A percentile compares a stretch with the other conserved stretches of the same genome.
These are phyloP conservation scores for Aquilaria yunnanensis DNA, from an alignment of 345 rosid species.

Conservation along the genomic window DNA sequence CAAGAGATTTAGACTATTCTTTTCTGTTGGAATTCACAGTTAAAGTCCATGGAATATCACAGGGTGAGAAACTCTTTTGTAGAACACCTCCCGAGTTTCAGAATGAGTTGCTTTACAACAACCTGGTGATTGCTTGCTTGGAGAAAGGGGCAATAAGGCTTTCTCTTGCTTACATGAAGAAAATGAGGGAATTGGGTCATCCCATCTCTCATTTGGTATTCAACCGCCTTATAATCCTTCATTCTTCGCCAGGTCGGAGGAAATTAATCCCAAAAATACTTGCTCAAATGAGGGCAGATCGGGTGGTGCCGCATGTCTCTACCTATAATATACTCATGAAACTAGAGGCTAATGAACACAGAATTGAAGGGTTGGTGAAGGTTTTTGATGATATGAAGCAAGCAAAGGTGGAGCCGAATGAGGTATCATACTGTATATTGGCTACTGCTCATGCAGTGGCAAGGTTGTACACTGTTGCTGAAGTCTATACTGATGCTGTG, in stretches of 20 bases:
- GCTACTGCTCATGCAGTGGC: slow-evolving; percentile 88
- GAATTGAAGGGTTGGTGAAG: slow-evolving; percentile 56
- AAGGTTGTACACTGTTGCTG: slow-evolving; percentile 68
- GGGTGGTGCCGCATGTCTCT: slow-evolving; percentile 72
- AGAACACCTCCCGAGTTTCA: slow-evolving; percentile 74
- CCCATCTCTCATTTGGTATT: slow-evolving; percentile 69
- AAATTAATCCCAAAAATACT: slow-evolving; percentile 71
- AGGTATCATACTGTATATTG: slow-evolving; percentile 74
- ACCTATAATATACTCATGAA: slow-evolving; percentile 90
- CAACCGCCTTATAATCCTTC: slow-evolving; percentile 75
- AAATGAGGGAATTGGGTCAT: slow-evolving; percentile 76
- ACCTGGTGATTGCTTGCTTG: slow-evolving; percentile 80
- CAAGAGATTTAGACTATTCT: slow-evolving; percentile 79
- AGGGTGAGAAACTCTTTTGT: slow-evolving; percentile 66
- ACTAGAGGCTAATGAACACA: slow-evolving; percentile 80
- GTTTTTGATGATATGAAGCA: slow-evolving; percentile 58
- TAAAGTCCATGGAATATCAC: slow-evolving; percentile 69
- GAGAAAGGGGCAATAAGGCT: slow-evolving; percentile 67
- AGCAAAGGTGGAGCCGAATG: slow-evolving; percentile 62
- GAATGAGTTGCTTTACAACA: slow-evolving; percentile 80
- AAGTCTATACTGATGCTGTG: slow-evolving; percentile 68
- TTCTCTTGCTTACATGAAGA: slow-evolving; percentile 84
- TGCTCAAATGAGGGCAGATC: slow-evolving; percentile 80
- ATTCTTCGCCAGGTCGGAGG: slow-evolving; percentile 59
- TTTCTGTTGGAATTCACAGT: slow-evolving; percentile 75